Percentiles rank a stretch among this genome's conserved stretches.
Evolutionary conservation across 257 asterid genomes (phyloP).

Genomic region (Linaria vulgaris): DNA sequence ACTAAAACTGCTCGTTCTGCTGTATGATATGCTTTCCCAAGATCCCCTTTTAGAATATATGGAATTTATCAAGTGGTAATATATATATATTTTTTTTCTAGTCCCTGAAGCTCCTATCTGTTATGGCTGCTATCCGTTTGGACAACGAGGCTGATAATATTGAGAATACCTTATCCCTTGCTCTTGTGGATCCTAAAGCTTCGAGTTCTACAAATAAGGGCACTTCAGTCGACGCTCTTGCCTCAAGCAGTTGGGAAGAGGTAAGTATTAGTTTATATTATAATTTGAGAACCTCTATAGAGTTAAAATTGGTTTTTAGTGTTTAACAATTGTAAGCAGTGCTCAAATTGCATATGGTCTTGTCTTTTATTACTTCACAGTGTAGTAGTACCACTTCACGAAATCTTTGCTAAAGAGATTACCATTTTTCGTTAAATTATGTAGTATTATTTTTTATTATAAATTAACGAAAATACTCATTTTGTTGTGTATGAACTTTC

Average conservation of each 20-base stretch:
- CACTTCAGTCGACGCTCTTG: constrained; percentile 67
- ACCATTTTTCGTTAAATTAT: constrained; percentile 3
- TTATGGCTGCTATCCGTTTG: constrained; percentile 84
- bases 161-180: constrained; percentile 63
- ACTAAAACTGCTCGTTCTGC: constrained; percentile 75
- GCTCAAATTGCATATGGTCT: background rate
- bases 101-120: constrained; percentile 82
- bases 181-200: constrained; percentile 67
- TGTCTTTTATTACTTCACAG: background rate
- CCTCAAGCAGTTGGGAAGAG: constrained; percentile 90
- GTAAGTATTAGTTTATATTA: constrained; percentile 35
- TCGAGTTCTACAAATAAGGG: constrained; percentile 53
- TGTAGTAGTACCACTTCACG: background rate
- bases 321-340: constrained; percentile 13
- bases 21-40: constrained; percentile 45
- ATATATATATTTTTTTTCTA: constrained; percentile 28
- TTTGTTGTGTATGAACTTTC: constrained; percentile 7
- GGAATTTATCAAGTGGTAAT: constrained; percentile 4
- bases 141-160: constrained; percentile 67
- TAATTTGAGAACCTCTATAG: too few relatives aligned
- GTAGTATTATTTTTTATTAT: background rate
- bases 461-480: background rate
- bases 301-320: constrained; percentile 1
- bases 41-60: constrained; percentile 19
- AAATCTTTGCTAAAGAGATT: background rate